A percentile compares a stretch with the other conserved stretches of the same genome.
Conservation (phyloP, 352 stramenopile species). For the Pythium insidiosum region DNA sequence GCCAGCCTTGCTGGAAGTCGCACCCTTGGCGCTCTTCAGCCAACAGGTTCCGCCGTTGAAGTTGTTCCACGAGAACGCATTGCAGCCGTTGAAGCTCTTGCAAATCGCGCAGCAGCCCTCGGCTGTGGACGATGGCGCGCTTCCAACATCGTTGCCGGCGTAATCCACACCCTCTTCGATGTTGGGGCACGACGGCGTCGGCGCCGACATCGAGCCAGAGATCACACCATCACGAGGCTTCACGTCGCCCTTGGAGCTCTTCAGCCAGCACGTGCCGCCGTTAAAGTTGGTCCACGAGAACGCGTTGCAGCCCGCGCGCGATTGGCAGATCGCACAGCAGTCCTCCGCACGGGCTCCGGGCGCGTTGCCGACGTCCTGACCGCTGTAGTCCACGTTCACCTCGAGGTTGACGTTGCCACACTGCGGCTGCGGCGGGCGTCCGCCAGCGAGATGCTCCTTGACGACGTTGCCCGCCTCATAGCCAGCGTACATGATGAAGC, state of each 20-base stretch:
- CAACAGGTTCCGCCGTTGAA: no score
- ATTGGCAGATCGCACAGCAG: conserved; percentile 27
- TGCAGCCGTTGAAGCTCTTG: no score
- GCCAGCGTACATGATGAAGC: conserved; percentile 69
- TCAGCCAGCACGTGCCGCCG: conserved; percentile 50
- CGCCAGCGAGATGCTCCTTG: conserved; percentile 15
- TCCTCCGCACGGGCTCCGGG: not conserved
- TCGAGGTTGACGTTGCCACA: not conserved
- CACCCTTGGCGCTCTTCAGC: no score
- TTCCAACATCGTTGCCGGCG: no score
- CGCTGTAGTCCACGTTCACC: conserved; percentile 15
- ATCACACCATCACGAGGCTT: no score
- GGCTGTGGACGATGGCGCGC: no score
- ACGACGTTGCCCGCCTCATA: conserved; percentile 33
- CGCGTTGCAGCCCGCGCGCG: conserved; percentile 20
- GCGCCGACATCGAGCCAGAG: not conserved
- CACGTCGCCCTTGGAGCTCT: conserved; percentile 9
- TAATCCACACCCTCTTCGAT: no score
- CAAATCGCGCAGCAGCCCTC: no score
- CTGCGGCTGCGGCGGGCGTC: not conserved
- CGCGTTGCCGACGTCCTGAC: conserved; percentile 12
- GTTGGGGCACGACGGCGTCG: no score
- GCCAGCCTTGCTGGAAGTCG: no score
- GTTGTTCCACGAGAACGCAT: no score
- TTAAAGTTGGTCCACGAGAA: conserved; percentile 46